phyloP scores from a whole-genome alignment of 345 rosid species.

The Kernera saxatilis region DNA sequence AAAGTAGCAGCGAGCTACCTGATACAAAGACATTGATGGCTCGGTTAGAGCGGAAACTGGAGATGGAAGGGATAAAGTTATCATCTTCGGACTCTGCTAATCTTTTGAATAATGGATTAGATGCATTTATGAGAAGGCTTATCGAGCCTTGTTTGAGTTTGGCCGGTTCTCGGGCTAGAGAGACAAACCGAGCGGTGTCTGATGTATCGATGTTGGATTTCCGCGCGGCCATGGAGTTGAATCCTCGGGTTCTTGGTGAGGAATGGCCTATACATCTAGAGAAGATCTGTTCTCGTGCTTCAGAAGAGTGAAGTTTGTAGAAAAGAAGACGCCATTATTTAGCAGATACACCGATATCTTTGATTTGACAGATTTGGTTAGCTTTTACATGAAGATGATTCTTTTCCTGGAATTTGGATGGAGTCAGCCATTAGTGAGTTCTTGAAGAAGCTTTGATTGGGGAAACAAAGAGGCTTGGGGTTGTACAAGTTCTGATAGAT shows the following conservation, averaged over 20 bases:
- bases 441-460: slow-evolving; percentile 22
- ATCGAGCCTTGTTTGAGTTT: slow-evolving; percentile 61
- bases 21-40: slow-evolving; percentile 57
- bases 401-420: slow-evolving; percentile 24
- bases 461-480: slow-evolving; percentile 4
- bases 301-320: slow-evolving; percentile 34
- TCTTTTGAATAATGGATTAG: slow-evolving; percentile 63
- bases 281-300: slow-evolving; percentile 45
- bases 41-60: slow-evolving; percentile 55
- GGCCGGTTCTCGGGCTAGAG: slow-evolving; percentile 39
- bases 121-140: slow-evolving; percentile 61
- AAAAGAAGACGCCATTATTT: neutral
- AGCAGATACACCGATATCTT: neutral
- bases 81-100: slow-evolving; percentile 59
- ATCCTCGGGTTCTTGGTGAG: slow-evolving; percentile 69
- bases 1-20: slow-evolving; percentile 53
- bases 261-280: slow-evolving; percentile 69
- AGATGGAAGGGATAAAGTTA: slow-evolving; percentile 51
- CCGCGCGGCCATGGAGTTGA: slow-evolving; percentile 56
- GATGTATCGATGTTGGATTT: slow-evolving; percentile 54
- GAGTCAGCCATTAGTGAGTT: neutral
- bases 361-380: slow-evolving; percentile 14
- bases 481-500: slow-evolving; percentile 26
- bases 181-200: slow-evolving; percentile 10
- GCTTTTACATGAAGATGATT: slow-evolving; percentile 7